phyloP scores from a whole-genome alignment of 768 basidiomycete species.

The Roridomyces roridus region DNA sequence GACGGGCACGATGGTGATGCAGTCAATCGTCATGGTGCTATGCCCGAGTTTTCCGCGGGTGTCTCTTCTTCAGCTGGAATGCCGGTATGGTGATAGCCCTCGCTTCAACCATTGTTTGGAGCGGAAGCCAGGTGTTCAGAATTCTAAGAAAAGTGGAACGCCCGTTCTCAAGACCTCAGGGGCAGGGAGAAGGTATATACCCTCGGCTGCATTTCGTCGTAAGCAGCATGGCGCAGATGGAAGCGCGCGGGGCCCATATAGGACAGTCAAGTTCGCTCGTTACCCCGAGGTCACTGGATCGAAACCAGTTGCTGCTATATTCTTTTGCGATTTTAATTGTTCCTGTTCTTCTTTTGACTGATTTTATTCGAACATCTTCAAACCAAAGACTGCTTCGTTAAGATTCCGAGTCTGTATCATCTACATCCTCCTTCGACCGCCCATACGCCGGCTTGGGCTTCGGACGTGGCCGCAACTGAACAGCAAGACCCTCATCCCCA shows the following conservation, averaged over 20 bases:
- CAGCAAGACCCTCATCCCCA: conserved; percentile 31
- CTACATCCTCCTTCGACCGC: not conserved
- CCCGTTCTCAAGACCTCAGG: no score
- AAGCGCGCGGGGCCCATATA: conserved; percentile 63
- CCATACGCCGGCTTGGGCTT: conserved; percentile 36
- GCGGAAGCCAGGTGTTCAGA: no score
- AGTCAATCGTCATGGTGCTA: no score
- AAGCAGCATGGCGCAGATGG: conserved; percentile 65
- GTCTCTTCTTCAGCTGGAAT: no score
- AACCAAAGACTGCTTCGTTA: not conserved
- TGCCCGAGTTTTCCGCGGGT: no score
- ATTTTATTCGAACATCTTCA: not conserved
- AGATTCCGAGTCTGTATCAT: not conserved
- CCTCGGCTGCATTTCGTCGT: no score
- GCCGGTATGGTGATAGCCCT: no score
- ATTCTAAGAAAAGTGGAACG: no score
- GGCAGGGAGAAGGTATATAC: no score
- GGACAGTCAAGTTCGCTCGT: not conserved
- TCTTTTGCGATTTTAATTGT: not conserved
- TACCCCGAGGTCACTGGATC: conserved; percentile 70
- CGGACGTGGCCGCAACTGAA: conserved; percentile 48
- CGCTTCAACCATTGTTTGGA: no score
- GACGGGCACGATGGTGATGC: no score
- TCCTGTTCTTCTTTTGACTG: conserved; percentile 7
- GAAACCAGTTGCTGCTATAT: conserved; percentile 66